Evolutionary conservation across 805 yeast genomes (phyloP), one percentile per base, ranked within the genome.

Genomic region (Metschnikowia lunata): DNA sequence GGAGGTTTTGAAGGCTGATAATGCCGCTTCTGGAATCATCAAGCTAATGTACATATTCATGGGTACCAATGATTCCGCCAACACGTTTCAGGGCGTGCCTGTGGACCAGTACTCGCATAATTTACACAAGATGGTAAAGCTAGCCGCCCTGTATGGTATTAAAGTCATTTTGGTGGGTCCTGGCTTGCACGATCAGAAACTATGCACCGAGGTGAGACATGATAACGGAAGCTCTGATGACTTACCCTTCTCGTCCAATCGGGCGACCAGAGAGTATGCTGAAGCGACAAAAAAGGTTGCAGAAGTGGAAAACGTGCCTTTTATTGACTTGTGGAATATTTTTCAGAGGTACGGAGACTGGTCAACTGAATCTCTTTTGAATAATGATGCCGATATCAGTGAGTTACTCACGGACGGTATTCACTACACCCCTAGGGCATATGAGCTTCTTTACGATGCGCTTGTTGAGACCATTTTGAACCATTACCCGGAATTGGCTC

Each of bases 1-100:
- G 13, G 62, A 69, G 37, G 52, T 86, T 5, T 61, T 88, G 30
- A 67, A 72, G 18, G 55, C 62, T 4, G 86, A 64, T 38, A 51
- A 51, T 40, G 54, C 49, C 3, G 40, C 42, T 1, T 43, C 46
- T 27, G 55, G 55, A 12, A 51, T 56, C 26, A 46, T 67, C 30
- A 62, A 81, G 48, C 63, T 76, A 37, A 68, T 80, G 46, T 78
- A 81, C 9, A 65, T 88, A 2, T 88, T 85, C 58, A 80, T 87
- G 54, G 97, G 97, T 4, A 77, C 96, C 11, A 89, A 89, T 57
- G 97, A 89, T 60, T 65, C 69, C 1, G 49, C 58, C 3, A 52
- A 48, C 34, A 50, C 51, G 8, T 46, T 58, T 39, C 74, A 68
- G 48, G 63, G 64, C 18, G 87, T 87, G 9, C 76, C 78, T 1